Evolutionary conservation across 1,284 basidiomycete genomes (phyloP), one percentile per base, ranked within the genome.

Genomic region (Pascua guehoae): DNA sequence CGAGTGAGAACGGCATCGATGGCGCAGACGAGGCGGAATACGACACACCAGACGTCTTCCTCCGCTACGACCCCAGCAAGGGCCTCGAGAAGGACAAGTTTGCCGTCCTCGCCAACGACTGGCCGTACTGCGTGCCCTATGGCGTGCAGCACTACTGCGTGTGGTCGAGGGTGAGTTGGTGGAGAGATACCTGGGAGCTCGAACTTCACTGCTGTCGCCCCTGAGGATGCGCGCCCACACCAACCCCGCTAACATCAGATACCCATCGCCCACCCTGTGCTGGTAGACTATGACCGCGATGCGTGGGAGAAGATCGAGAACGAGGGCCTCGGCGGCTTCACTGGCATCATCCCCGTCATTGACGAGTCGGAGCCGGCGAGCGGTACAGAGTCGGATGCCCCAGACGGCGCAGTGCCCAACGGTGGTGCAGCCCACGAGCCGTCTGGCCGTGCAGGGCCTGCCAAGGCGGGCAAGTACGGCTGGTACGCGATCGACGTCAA

Each of bases 91-190:
- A 38, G 12, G 61, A 63, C 1, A 66, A 67, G 42, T 75, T 69
- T 48, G 72, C 71, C 5, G 68, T 76, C 2, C 54, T 77, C 24
- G 63, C 66, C 7, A 77, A 77, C 51, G 75, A 77, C 61, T 77
- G 75, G 75, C 75, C 75, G 38, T 77, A 77, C 54, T 68, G 64
- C 48, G 56, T 70, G 12, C 75, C 75, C 0, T 65, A 69, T 37
- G 75, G 71, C 8, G 72, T 73, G 1, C 57, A 65, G 55, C 75
- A 77, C 54, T 72, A 66, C 57, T 69, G 69, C 42, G 67, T 77
- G 12, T 77, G 75, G 75, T 72, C 66, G 32, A 64, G 67, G 48
- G 75, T 77, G 53, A 59, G 73, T 66, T 14, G 36, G 5, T 12
- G 2, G 38, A 24, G 12, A 4, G 36, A 15, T 8, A 2, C 37